Evolutionary conservation across 164 flowering plant genomes (phyloP).

Genomic region (Dillenia turbinata): DNA sequence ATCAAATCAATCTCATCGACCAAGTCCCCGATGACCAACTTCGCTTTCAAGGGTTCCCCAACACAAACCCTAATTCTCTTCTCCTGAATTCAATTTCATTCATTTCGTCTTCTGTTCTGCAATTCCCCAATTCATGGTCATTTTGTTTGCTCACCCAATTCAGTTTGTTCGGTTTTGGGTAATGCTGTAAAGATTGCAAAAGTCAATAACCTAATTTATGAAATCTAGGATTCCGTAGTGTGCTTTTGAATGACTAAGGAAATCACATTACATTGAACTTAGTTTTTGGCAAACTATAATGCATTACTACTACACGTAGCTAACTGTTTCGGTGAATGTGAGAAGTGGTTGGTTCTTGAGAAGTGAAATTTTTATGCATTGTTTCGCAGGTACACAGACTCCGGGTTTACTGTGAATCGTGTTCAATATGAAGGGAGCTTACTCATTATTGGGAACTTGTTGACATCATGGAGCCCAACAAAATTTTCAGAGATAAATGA

Average conservation of each 20-base stretch:
- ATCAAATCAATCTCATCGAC: constrained; percentile 92
- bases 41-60: constrained; percentile 65
- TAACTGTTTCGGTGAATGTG: not conserved
- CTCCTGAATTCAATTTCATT: not conserved
- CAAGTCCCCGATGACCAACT: constrained; percentile 85
- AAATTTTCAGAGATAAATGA: constrained; percentile 65
- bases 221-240: not conserved
- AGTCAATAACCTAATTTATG: too few species aligned
- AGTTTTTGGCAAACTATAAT: not conserved
- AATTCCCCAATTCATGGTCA: not conserved
- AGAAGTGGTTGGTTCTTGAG: too few species aligned
- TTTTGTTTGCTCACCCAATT: not conserved
- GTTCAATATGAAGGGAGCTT: constrained; percentile 83
- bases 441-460: constrained; percentile 75
- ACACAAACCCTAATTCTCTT: not conserved
- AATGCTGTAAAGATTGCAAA: not conserved
- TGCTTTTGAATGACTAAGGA: not conserved
- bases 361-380: not conserved
- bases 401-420: constrained; percentile 79
- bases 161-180: not conserved
- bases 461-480: constrained; percentile 80
- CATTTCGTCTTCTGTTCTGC: not conserved
- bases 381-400: constrained; percentile 52
- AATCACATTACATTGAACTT: not conserved
- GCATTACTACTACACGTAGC: not conserved